phyloP scores from a whole-genome alignment of 768 basidiomycete species.

The Hericium erinaceus region DNA sequence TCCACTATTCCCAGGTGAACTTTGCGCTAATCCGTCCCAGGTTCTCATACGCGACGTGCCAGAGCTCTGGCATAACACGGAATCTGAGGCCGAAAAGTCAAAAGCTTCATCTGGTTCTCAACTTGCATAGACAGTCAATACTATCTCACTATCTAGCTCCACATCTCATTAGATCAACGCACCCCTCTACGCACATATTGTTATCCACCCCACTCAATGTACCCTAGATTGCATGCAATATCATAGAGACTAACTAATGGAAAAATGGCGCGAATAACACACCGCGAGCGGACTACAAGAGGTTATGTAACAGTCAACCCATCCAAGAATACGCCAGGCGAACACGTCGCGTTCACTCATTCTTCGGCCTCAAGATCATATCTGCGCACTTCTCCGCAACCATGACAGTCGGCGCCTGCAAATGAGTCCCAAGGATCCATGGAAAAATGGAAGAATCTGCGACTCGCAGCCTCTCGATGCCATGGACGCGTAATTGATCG shows the following conservation, averaged over 20 bases:
- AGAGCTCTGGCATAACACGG: conserved; percentile 46
- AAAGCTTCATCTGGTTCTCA: background rate
- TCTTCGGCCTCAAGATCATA: background rate
- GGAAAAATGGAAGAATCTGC: background rate
- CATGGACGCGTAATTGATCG: background rate
- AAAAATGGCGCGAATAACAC: no score
- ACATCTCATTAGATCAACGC: no score
- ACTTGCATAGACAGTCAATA: no score
- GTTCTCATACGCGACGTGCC: conserved; percentile 73
- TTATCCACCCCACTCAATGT: no score
- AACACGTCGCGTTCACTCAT: background rate
- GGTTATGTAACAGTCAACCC: no score
- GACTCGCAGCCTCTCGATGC: background rate
- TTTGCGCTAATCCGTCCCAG: conserved; percentile 25
- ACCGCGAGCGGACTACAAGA: no score
- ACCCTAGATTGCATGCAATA: no score
- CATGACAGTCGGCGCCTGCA: background rate
- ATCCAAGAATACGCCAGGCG: no score
- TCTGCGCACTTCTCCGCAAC: background rate
- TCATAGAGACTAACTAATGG: no score
- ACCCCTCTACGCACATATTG: no score
- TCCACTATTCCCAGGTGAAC: background rate
- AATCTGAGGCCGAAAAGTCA: background rate
- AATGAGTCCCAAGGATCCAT: background rate
- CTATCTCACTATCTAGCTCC: no score